Conservation (phyloP, 2,329 filamentous ascomycete genomes). For the Chrysosporium keratinophilum region DNA sequence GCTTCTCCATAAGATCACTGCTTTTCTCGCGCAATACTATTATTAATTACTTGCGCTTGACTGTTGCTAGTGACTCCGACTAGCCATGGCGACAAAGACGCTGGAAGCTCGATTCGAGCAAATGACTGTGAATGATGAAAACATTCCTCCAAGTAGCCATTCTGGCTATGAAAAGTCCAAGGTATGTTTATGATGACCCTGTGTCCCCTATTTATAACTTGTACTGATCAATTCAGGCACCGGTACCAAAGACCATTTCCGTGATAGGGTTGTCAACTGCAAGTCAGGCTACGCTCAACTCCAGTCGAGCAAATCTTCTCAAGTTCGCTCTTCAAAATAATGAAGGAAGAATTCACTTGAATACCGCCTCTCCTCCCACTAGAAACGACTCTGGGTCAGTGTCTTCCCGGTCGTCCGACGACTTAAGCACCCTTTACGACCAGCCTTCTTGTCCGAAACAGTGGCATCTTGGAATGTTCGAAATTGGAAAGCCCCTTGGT, state of each 20-base stretch:
- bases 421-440: conserved; percentile 45
- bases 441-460: conserved; percentile 46
- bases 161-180: conserved; percentile 62
- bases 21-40: no score
- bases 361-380: conserved; percentile 57
- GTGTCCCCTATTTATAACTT: background rate
- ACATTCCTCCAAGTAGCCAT: conserved; percentile 49
- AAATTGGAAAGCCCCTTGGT: conserved; percentile 74
- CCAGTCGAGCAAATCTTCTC: conserved; percentile 67
- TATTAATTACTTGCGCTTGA: background rate
- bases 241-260: conserved; percentile 2
- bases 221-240: background rate
- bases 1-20: no score
- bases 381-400: conserved; percentile 43
- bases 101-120: conserved; percentile 84
- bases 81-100: conserved; percentile 60
- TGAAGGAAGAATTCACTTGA: conserved; percentile 27
- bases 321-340: conserved; percentile 76
- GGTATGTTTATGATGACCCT: conserved; percentile 40
- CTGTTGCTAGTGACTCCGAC: conserved; percentile 1
- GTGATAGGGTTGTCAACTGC: conserved; percentile 15
- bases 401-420: conserved; percentile 38
- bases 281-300: conserved; percentile 37
- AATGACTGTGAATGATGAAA: conserved; percentile 82
- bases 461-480: conserved; percentile 88